Conservation (phyloP, 2,329 filamentous ascomycete species). For the Onygenales sp. region DNA sequence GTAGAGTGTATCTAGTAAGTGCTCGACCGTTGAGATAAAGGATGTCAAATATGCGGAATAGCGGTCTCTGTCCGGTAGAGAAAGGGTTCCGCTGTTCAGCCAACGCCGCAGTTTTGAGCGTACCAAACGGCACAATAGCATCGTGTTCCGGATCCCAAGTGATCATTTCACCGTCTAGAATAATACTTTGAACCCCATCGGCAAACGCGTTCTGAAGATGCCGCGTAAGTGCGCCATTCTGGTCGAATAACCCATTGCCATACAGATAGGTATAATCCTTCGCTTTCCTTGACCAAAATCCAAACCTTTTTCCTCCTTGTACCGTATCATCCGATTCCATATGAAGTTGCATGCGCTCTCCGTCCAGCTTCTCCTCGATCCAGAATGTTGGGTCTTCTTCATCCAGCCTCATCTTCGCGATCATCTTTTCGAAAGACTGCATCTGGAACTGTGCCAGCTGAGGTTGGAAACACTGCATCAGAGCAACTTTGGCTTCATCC, state of each 20-base stretch:
- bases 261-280: conserved; percentile 97
- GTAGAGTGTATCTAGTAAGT: conserved; percentile 72
- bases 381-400: conserved; percentile 72
- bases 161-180: conserved; percentile 97
- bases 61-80: conserved; percentile 54
- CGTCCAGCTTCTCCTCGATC: conserved; percentile 97
- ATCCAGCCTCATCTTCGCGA: conserved; percentile 55
- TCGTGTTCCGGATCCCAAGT: conserved; percentile 87
- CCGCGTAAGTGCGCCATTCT: conserved; percentile 67
- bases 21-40: conserved; percentile 74
- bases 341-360: conserved; percentile 94
- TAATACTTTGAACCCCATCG: conserved; percentile 69
- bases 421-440: conserved; percentile 70
- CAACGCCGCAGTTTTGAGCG: conserved; percentile 81
- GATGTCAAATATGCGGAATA: conserved; percentile 86
- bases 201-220: conserved; percentile 71
- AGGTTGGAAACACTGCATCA: conserved; percentile 96
- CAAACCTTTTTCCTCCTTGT: conserved; percentile 63
- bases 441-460: conserved; percentile 90
- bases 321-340: conserved; percentile 63
- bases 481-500: conserved; percentile 61
- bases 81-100: conserved; percentile 67
- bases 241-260: conserved; percentile 64
- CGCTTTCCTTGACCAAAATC: conserved; percentile 90
- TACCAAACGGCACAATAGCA: conserved; percentile 81